Base-by-base conservation (phyloP, 192 early-diverging fungal genomes). In the Linnemannia hyalina region DNA sequence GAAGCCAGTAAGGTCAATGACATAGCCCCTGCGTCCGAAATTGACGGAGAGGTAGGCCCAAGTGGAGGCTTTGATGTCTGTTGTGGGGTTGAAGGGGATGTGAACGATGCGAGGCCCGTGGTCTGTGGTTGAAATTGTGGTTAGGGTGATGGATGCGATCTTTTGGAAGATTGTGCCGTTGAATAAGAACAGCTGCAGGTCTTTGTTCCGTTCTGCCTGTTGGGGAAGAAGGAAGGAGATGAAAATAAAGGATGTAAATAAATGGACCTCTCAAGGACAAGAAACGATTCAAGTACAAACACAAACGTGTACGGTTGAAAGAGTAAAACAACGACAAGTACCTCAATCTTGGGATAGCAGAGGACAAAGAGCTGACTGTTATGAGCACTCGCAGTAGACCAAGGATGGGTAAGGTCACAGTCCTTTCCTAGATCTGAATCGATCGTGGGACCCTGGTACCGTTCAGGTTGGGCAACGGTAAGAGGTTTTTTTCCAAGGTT, bases 41-140 rank as follows among this genome's bases (percentile, higher is more conserved):
- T 65, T 65, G 60, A 29, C n/a, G 29, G 60, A 65, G 60, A 65
- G 60, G 60, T 65, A 65, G 29, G 29, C 7, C 60, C 60, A 65
- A 15, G 60, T 15, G 1, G 60, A 1, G 11, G 49, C 16, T 52
- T 52, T 52, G 49, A 18, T 52, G 49, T 18, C 49, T 1, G 18
- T 18, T 16, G 15, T 52, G 16, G 60, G 29, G 60, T 26, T 32
- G n/a, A 29, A 26, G 29, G 60, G 60, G 60, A 65, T 65, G 13
- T 29, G 60, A 29, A 65, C 29, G n/a, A 65, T 3, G n/a, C 13
- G 8, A 5, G 60, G 60, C 2, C 60, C 60, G 26, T 65, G 60
- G 10, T 65, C 3, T 26, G 3, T 26, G 60, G 60, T 13, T 65
- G 60, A 65, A 8, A 13, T 3, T 15, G 29, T 0, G 29, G 26